Evolutionary conservation across 2,329 filamentous ascomycete species (phyloP).

Genomic region (Arachnomyces sp.): DNA sequence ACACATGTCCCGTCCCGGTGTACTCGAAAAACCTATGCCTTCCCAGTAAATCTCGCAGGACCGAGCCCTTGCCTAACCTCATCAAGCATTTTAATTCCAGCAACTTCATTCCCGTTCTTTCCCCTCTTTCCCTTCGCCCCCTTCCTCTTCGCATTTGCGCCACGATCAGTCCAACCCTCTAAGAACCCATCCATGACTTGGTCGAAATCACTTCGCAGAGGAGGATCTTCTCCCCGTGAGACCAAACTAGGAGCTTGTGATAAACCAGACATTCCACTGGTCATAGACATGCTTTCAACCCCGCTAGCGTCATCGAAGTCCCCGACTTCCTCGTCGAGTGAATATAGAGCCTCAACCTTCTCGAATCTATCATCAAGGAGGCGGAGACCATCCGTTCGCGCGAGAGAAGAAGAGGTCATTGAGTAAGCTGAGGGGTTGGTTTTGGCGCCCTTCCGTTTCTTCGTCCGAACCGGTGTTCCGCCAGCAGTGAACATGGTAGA

Average conservation of each 20-base stretch:
- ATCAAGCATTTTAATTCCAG: slow-evolving; percentile 79
- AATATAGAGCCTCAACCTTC: slow-evolving; percentile 74
- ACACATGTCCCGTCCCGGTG: slow-evolving; percentile 15
- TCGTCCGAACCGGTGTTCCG: slow-evolving; percentile 57
- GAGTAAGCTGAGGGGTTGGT: slow-evolving; percentile 82
- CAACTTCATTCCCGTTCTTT: slow-evolving; percentile 72
- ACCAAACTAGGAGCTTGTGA: slow-evolving; percentile 51
- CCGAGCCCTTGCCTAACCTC: slow-evolving; percentile 77
- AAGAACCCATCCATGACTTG: slow-evolving; percentile 90
- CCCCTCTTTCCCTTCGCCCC: slow-evolving; percentile 49
- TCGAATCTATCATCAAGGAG: slow-evolving; percentile 88
- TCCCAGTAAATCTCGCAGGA: slow-evolving; percentile 54
- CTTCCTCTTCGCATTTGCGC: slow-evolving; percentile 34
- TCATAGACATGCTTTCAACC: slow-evolving; percentile 41
- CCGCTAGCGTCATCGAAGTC: slow-evolving; percentile 39
- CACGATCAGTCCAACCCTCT: slow-evolving; percentile 47
- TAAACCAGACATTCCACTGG: slow-evolving; percentile 33
- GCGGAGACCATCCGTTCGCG: slow-evolving; percentile 77
- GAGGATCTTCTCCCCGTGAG: slow-evolving; percentile 36
- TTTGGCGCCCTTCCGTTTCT: slow-evolving; percentile 92
- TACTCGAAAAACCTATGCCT: slow-evolving; percentile 19
- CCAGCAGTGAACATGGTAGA: slow-evolving; percentile 50
- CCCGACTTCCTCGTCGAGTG: slow-evolving; percentile 50
- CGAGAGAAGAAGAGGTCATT: slow-evolving; percentile 82
- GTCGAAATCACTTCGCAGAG: slow-evolving; percentile 72